Conservation (phyloP, 164 flowering plant species). For the grape (Vitis vinifera) region ASM3070453v1 NC_081805.1:20672001-20672500, state of each 20-base stretch:
- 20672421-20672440: constrained; percentile 78
- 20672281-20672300: constrained; percentile 56
- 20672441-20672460: constrained; percentile 64
- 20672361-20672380: constrained; percentile 71
- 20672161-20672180: constrained; percentile 56
- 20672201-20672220: constrained; percentile 76
- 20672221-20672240: constrained; percentile 65
- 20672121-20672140: constrained; percentile 88
- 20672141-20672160: constrained; percentile 71
- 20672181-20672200: constrained; percentile 55
- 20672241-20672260: constrained; percentile 56
- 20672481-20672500: constrained; percentile 77
- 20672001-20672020: neutral
- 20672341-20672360: constrained; percentile 60
- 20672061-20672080: constrained; percentile 73
- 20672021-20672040: constrained; percentile 91
- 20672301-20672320: constrained; percentile 52
- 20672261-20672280: constrained; percentile 60
- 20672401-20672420: constrained; percentile 90
- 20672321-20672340: constrained; percentile 45
- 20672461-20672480: constrained; percentile 66
- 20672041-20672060: constrained; percentile 83
- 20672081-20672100: constrained; percentile 74
- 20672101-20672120: constrained; percentile 56
- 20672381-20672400: constrained; percentile 68